These are phyloP conservation scores for Talaromyces albobiverticillius DNA, from an alignment of 2,329 filamentous ascomycete genomes.

Conservation along the genomic window DNA sequence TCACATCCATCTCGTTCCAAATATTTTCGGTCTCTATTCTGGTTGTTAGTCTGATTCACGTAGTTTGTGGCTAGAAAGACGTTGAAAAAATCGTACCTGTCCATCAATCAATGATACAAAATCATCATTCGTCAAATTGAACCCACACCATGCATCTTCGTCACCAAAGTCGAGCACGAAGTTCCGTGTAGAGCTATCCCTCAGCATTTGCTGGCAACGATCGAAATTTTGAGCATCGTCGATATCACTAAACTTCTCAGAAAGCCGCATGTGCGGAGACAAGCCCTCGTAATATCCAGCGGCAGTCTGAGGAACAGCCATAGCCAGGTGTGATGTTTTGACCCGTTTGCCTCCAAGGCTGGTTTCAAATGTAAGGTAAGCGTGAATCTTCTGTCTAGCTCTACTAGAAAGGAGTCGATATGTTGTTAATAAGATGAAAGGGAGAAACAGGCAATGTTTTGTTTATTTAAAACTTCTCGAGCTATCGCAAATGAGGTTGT, in stretches of 20 bases:
- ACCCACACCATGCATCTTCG: constrained; percentile 40
- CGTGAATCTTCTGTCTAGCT: too few species aligned
- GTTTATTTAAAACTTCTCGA: not conserved
- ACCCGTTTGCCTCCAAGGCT: too few species aligned
- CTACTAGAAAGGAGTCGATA: too few species aligned
- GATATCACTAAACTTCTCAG: constrained; percentile 34
- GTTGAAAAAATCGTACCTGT: constrained; percentile 24
- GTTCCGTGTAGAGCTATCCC: constrained; percentile 32
- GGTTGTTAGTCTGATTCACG: not conserved
- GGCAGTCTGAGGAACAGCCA: constrained; percentile 16
- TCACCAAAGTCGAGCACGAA: constrained; percentile 45
- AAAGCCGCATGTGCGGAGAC: not conserved
- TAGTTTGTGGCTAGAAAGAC: not conserved
- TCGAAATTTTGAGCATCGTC: constrained; percentile 33
- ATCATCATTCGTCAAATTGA: constrained; percentile 34
- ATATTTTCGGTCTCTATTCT: constrained; percentile 44
- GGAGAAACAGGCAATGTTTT: not conserved
- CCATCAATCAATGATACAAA: constrained; percentile 31
- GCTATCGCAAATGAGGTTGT: not conserved
- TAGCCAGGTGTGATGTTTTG: too few species aligned
- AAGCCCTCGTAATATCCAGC: constrained; percentile 30
- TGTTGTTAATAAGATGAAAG: not conserved
- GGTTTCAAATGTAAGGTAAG: too few species aligned
- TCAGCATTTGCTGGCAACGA: constrained; percentile 26
- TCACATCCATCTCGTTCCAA: constrained; percentile 69